phyloP scores from a whole-genome alignment of 2,329 filamentous ascomycete genomes.

The Diaporthe caulivora region DNA sequence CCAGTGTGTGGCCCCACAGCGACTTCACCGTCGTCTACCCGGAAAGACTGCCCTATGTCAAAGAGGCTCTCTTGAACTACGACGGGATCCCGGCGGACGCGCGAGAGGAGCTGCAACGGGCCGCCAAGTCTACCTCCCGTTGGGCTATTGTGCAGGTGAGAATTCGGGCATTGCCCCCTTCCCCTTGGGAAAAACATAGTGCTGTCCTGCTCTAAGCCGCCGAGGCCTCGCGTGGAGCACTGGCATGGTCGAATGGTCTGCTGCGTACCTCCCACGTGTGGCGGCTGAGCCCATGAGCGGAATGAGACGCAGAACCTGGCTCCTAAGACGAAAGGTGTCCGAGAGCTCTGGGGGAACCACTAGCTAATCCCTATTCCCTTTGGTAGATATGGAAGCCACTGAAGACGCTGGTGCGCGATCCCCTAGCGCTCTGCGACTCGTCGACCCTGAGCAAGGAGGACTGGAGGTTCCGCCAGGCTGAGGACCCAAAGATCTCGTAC shows the following conservation, averaged over 20 bases:
- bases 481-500: constrained; percentile 41
- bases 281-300: not conserved
- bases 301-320: not conserved
- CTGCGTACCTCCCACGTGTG: not conserved
- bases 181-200: not conserved
- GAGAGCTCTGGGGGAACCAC: not conserved
- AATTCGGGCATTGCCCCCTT: not conserved
- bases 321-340: not conserved
- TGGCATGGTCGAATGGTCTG: too few species aligned
- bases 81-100: constrained; percentile 60
- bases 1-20: constrained; percentile 61
- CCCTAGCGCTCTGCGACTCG: constrained; percentile 55
- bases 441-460: constrained; percentile 53
- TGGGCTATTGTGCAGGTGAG: constrained; percentile 27
- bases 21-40: constrained; percentile 49
- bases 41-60: not conserved
- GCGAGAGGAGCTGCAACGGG: constrained; percentile 48
- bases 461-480: constrained; percentile 53
- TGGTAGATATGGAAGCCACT: constrained; percentile 59
- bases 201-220: not conserved
- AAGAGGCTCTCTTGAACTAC: constrained; percentile 49
- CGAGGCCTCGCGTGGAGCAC: not conserved
- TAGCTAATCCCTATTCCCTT: not conserved
- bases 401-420: constrained; percentile 58
- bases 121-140: constrained; percentile 48